A percentile compares a stretch with the other conserved stretches of the same genome.
Evolutionary conservation across 1,284 basidiomycete genomes (phyloP).

Genomic region (Athelia psychrophila): DNA sequence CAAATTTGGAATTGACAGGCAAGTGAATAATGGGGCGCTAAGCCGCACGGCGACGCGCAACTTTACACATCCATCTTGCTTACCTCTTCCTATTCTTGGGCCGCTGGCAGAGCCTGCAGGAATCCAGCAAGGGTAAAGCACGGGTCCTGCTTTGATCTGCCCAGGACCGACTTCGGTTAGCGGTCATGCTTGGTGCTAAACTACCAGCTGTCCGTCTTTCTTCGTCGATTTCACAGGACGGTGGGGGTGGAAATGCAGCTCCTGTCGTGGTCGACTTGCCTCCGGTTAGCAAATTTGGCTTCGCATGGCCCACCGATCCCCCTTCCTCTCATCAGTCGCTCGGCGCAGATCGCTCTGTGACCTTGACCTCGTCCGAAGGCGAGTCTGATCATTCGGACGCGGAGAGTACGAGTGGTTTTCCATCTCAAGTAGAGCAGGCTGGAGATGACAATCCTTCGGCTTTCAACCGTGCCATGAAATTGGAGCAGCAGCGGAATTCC

Average conservation of each 20-base stretch:
- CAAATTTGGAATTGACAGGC: neutral
- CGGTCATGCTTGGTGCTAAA: constrained; percentile 22
- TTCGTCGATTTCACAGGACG: constrained; percentile 24
- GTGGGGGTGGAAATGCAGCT: constrained; percentile 5
- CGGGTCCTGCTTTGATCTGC: neutral
- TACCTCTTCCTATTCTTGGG: too few species aligned
- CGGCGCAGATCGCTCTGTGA: constrained; percentile 29
- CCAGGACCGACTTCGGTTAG: neutral
- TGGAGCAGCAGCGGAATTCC: constrained; percentile 22
- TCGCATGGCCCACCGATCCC: constrained; percentile 46
- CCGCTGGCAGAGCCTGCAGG: neutral
- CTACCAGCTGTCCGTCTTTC: constrained; percentile 35
- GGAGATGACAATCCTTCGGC: constrained; percentile 26
- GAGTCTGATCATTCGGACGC: constrained; percentile 46
- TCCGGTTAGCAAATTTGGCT: constrained; percentile 43
- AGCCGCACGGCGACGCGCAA: neutral
- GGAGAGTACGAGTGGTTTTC: constrained; percentile 27
- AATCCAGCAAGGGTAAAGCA: neutral
- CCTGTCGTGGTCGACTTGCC: constrained; percentile 36
- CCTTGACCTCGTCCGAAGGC: constrained; percentile 45
- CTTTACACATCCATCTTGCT: too few species aligned
- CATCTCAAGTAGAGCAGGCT: constrained; percentile 27
- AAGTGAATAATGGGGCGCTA: neutral
- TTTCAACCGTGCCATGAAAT: constrained; percentile 18
- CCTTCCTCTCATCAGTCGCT: constrained; percentile 29